Base-by-base conservation (phyloP, 345 rosid species). In the Syzygium aromaticum region DNA sequence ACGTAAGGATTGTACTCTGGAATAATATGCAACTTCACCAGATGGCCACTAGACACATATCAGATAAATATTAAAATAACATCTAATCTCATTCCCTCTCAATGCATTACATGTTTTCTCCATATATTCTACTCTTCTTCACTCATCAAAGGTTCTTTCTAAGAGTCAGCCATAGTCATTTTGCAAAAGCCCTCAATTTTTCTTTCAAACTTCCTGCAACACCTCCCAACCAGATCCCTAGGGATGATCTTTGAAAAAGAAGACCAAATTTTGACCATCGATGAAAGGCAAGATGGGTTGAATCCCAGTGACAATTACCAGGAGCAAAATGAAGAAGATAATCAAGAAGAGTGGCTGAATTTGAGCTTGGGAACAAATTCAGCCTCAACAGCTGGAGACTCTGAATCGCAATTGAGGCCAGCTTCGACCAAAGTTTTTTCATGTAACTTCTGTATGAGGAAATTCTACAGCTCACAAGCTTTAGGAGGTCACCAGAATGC, bases 401-500 rank as follows among this genome's bases (percentile, higher is more conserved):
- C 83, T 43, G 94, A 90, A 77, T 78, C 86, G 7, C 92, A 80
- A 57, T 46, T 90, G 28, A 91, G 89, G 64, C 92, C 95, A 16
- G 84, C 73, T 88, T 84, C 93, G 19, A 67, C 92, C 80, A 93
- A 92, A 88, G 89, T 93, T 86, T 94, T 93, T 92, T 93, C 95
- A 11, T 95, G 98, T 51, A 93, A 94, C 89, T 95, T 94, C 87
- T 95, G 98, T 91, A 92, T 92, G 92, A 94, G 96, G 87, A 95
- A 93, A 89, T 95, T 95, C 90, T 95, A 85, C 89, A 95, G 95
- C 86, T 94, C 95, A 54, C 98, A 95, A 85, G 98, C 98, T 51
- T 88, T 95, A 51, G 98, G 98, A 27, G 98, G 98, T 53, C 98
- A 95, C 89, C 96, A 95, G 91, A 95, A 95, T 80, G 98, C 98